Percentiles rank a stretch among this genome's conserved stretches.
Evolutionary conservation across 2,329 filamentous ascomycete genomes (phyloP).

Genomic region (Phialocephala sp.): DNA sequence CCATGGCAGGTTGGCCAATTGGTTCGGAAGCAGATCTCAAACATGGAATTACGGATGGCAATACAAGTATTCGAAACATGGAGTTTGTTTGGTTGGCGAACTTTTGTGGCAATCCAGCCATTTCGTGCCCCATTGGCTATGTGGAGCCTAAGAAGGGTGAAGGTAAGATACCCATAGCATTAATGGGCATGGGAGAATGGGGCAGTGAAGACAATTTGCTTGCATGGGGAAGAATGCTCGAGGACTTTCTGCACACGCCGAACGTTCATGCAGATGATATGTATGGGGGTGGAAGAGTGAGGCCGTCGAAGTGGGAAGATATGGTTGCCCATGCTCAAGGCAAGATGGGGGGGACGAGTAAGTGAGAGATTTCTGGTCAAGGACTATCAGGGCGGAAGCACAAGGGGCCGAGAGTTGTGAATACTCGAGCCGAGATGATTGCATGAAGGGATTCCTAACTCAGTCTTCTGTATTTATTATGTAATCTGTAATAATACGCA

Average conservation of each 20-base stretch:
- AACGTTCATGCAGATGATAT: slow-evolving; percentile 34
- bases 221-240: slow-evolving; percentile 62
- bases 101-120: slow-evolving; percentile 76
- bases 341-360: neutral
- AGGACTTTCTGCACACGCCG: slow-evolving; percentile 58
- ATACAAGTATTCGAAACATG: slow-evolving; percentile 78
- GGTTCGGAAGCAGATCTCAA: slow-evolving; percentile 61
- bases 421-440: too few relatives aligned
- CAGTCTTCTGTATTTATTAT: too few relatives aligned
- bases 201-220: slow-evolving; percentile 68
- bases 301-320: slow-evolving; percentile 64
- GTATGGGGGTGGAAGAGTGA: slow-evolving; percentile 54
- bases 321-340: slow-evolving; percentile 50
- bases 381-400: too few relatives aligned
- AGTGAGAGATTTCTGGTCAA: neutral
- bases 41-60: slow-evolving; percentile 79
- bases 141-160: slow-evolving; percentile 48
- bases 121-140: slow-evolving; percentile 79
- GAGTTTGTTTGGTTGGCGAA: slow-evolving; percentile 87
- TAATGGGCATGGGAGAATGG: slow-evolving; percentile 72
- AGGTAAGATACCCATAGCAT: slow-evolving; percentile 64
- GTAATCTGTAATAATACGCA: too few relatives aligned
- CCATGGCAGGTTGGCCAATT: slow-evolving; percentile 73
- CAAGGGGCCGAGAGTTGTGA: too few relatives aligned
- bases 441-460: too few relatives aligned